Percentiles rank a stretch among this genome's conserved stretches.
Conservation (phyloP, 2,329 filamentous ascomycete species). For the Nothophoma quercina region DNA sequence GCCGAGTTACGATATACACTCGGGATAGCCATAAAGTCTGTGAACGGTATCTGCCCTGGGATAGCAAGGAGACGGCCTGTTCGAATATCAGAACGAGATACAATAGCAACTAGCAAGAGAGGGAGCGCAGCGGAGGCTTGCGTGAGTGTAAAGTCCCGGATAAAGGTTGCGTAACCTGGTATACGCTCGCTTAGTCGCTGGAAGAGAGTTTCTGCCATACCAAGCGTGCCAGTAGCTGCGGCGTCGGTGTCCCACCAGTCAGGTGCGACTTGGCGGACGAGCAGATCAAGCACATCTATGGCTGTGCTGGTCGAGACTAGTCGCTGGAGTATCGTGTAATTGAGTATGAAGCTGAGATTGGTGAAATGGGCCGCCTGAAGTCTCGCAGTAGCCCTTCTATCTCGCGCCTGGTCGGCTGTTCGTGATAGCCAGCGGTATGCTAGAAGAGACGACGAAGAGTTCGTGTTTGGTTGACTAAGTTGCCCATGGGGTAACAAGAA, state of each 20-base stretch:
- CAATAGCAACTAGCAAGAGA: constrained; percentile 15
- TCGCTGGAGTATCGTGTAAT: constrained; percentile 19
- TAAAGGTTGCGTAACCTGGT: constrained; percentile 8
- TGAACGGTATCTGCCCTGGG: constrained; percentile 23
- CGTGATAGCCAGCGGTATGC: constrained; percentile 5
- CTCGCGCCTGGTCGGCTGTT: neutral
- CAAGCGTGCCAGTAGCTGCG: neutral
- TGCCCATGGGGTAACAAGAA: constrained; percentile 23
- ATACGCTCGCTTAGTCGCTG: constrained; percentile 16
- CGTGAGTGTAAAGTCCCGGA: constrained; percentile 3
- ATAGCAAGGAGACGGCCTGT: constrained; percentile 13
- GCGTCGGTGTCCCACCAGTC: neutral
- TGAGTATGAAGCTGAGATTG: constrained; percentile 25
- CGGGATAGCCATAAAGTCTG: constrained; percentile 25
- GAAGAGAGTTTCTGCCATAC: neutral
- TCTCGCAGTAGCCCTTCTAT: constrained; percentile 6
- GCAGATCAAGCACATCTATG: neutral
- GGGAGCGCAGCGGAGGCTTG: constrained; percentile 21
- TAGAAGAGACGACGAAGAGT: neutral
- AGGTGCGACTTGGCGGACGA: constrained; percentile 6
- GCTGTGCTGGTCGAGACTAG: constrained; percentile 4
- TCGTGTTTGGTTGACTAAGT: constrained; percentile 10
- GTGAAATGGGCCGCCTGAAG: constrained; percentile 18
- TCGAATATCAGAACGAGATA: neutral
- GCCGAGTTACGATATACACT: constrained; percentile 7